Conservation (phyloP, 1,139 yeast species). For the Taphrina sp. region DNA sequence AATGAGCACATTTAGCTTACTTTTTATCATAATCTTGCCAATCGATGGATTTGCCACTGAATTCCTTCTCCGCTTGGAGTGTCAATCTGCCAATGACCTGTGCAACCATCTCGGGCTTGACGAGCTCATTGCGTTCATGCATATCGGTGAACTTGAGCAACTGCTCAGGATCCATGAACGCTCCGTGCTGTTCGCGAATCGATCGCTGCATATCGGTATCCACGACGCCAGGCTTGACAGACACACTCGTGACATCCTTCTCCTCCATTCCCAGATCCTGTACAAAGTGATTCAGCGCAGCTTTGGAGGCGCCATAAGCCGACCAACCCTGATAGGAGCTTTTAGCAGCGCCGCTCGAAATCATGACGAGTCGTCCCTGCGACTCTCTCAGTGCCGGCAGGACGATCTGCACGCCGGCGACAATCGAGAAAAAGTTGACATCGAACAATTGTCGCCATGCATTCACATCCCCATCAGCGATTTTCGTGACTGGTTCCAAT, state of each 20-base stretch:
- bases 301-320: constrained; percentile 87
- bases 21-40: constrained; percentile 25
- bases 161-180: constrained; percentile 22
- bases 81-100: constrained; percentile 19
- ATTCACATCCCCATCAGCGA: constrained; percentile 53
- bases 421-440: constrained; percentile 74
- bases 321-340: constrained; percentile 62
- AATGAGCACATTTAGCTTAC: background rate
- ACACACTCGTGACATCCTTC: constrained; percentile 55
- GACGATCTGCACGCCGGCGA: constrained; percentile 57
- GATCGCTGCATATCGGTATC: constrained; percentile 81
- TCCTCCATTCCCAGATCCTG: constrained; percentile 67
- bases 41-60: constrained; percentile 24
- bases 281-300: constrained; percentile 77
- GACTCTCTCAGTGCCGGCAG: constrained; percentile 59
- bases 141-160: constrained; percentile 16
- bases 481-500: constrained; percentile 68
- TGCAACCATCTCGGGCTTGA: constrained; percentile 20
- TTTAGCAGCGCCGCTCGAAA: constrained; percentile 81
- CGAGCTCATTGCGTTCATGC: constrained; percentile 18
- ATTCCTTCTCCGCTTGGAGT: constrained; percentile 19
- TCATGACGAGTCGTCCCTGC: constrained; percentile 66
- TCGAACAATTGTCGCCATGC: constrained; percentile 69
- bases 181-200: constrained; percentile 55
- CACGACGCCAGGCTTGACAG: constrained; percentile 92